phyloP scores from a whole-genome alignment of 441 rosid species.

The Monsonia emarginata region DNA sequence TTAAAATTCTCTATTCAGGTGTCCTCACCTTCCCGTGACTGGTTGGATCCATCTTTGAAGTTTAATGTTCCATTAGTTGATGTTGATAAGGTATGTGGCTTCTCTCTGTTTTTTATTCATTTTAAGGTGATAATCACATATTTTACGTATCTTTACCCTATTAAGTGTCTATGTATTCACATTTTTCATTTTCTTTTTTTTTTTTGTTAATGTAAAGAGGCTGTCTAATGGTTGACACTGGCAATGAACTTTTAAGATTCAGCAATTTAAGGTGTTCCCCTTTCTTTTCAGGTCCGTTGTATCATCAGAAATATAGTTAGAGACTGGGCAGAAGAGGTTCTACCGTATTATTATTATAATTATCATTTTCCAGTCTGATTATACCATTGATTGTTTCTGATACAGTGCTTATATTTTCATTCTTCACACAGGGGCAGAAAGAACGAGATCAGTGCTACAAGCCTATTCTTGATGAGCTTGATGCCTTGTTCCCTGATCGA shows the following conservation, averaged over 20 bases:
- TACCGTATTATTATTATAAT: slow-evolving; percentile 4
- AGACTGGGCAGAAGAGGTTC: slow-evolving; percentile 98
- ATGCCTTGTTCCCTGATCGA: slow-evolving; percentile 71
- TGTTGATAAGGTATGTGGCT: slow-evolving; percentile 71
- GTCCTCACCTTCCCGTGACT: slow-evolving; percentile 38
- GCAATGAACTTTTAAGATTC: not conserved
- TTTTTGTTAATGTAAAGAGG: not conserved
- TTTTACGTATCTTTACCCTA: not conserved
- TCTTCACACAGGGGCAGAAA: slow-evolving; percentile 49
- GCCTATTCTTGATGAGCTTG: slow-evolving; percentile 87
- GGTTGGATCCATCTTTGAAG: slow-evolving; percentile 66
- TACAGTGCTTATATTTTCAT: not conserved
- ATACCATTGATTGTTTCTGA: slow-evolving; percentile 9
- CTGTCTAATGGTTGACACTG: not conserved
- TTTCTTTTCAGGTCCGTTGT: slow-evolving; percentile 75
- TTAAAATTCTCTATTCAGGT: slow-evolving; percentile 47
- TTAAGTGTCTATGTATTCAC: too few species aligned
- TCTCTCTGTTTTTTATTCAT: not conserved
- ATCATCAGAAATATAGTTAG: slow-evolving; percentile 87
- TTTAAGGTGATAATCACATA: not conserved
- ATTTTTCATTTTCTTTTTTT: not conserved
- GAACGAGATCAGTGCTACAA: slow-evolving; percentile 88
- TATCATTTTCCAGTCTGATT: slow-evolving; percentile 8
- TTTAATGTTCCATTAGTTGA: slow-evolving; percentile 83
- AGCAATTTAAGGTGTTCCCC: not conserved